A percentile compares a stretch with the other conserved stretches of the same genome.
Evolutionary conservation across 257 asterid species (phyloP).

Genomic region (Solanum tacnaense): DNA sequence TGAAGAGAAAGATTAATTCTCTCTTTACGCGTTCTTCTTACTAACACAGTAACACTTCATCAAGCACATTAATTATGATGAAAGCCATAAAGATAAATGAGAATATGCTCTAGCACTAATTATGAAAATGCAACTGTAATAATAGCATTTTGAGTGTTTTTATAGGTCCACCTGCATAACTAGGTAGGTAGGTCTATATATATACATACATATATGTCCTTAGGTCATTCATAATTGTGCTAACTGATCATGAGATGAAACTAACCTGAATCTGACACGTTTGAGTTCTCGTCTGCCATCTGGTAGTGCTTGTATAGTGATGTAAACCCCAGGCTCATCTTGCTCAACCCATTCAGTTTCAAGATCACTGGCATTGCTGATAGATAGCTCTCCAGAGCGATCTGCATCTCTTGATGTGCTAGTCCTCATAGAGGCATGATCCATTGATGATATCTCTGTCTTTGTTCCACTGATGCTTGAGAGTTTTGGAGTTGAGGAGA

Average conservation of each 20-base stretch:
- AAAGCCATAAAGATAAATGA: not conserved
- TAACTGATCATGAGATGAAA: not conserved
- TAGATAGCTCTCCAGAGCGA: conserved; percentile 68
- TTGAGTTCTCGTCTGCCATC: conserved; percentile 82
- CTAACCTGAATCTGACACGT: conserved; percentile 94
- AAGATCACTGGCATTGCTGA: conserved; percentile 84
- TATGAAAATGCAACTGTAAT: not conserved
- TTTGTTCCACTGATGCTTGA: conserved; percentile 49
- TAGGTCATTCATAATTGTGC: not conserved
- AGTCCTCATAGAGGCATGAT: conserved; percentile 57
- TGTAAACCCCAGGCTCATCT: conserved; percentile 91
- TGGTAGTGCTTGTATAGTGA: conserved; percentile 79
- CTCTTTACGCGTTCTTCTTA: not conserved
- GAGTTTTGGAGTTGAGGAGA: conserved; percentile 73
- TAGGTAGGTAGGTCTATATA: no score
- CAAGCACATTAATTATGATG: not conserved
- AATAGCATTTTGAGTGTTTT: not conserved
- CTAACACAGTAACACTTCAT: not conserved
- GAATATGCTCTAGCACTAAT: not conserved
- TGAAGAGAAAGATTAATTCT: not conserved
- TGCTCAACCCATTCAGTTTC: conserved; percentile 95
- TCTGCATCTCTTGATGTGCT: conserved; percentile 80
- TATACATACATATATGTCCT: no score
- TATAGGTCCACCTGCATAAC: not conserved
- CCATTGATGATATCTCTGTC: conserved; percentile 38